Evolutionary conservation across 345 rosid species (phyloP).

Genomic region (Aquilaria malaccensis): DNA sequence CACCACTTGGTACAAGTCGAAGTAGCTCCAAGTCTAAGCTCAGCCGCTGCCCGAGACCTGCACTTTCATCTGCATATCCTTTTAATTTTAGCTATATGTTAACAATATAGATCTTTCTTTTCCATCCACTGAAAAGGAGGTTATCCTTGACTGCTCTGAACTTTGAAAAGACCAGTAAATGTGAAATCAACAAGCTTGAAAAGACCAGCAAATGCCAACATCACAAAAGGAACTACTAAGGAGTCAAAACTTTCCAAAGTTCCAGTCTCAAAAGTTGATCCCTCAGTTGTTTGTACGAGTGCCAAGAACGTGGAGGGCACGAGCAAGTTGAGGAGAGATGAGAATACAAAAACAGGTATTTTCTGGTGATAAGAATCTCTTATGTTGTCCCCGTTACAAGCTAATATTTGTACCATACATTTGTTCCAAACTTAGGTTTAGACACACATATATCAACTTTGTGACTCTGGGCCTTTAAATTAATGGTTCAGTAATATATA

Average conservation of each 20-base stretch:
- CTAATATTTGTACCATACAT: too few relatives aligned
- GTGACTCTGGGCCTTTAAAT: not conserved
- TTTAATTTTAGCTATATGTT: constrained; percentile 16
- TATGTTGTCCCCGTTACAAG: too few relatives aligned
- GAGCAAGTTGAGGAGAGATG: constrained; percentile 33
- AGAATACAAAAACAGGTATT: constrained; percentile 43
- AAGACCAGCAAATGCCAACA: constrained; percentile 43
- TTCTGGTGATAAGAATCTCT: not conserved
- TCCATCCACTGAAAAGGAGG: constrained; percentile 12
- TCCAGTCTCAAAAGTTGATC: constrained; percentile 32
- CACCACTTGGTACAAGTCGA: constrained; percentile 41
- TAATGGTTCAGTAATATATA: not conserved
- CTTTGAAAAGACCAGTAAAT: constrained; percentile 56
- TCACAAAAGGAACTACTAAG: constrained; percentile 29
- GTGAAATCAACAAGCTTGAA: constrained; percentile 31
- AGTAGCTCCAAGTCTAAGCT: constrained; percentile 76
- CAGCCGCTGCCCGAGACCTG: constrained; percentile 52
- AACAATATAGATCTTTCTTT: too few relatives aligned
- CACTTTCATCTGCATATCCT: constrained; percentile 83
- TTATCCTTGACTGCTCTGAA: constrained; percentile 58
- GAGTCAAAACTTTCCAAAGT: constrained; percentile 39
- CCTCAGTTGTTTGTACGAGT: constrained; percentile 22
- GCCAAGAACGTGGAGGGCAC: constrained; percentile 25
- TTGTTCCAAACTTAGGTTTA: not conserved
- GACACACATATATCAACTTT: not conserved